Evolutionary conservation across 1,284 basidiomycete genomes (phyloP).

Genomic region (Ganoderma lucidum): DNA sequence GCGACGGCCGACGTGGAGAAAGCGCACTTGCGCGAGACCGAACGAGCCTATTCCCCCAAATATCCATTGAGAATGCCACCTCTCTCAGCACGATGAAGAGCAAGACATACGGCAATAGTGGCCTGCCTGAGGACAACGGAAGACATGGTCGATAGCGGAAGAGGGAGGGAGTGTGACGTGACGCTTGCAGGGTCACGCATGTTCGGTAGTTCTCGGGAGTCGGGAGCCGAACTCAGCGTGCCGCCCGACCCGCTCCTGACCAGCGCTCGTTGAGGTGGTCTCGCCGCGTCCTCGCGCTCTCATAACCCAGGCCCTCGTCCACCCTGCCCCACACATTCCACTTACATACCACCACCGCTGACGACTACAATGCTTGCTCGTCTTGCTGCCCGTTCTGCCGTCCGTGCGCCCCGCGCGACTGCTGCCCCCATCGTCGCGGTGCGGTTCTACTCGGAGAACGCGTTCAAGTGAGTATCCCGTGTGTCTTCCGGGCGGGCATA

Average conservation of each 20-base stretch:
- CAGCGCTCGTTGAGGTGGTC: constrained; percentile 7
- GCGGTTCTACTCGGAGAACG: constrained; percentile 44
- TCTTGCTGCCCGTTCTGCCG: constrained; percentile 49
- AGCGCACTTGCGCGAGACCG: constrained; percentile 51
- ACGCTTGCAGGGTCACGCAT: constrained; percentile 30
- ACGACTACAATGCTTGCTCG: constrained; percentile 54
- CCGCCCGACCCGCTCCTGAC: constrained; percentile 19
- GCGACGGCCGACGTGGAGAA: constrained; percentile 72
- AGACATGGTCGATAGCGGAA: constrained; percentile 60
- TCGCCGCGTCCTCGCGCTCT: constrained; percentile 5
- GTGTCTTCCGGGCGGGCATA: constrained; percentile 36
- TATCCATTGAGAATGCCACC: constrained; percentile 22
- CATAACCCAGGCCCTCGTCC: not conserved
- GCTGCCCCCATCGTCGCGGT: constrained; percentile 41
- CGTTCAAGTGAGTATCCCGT: constrained; percentile 58
- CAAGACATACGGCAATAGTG: constrained; percentile 52
- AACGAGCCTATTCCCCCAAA: constrained; percentile 50
- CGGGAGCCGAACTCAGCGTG: not conserved
- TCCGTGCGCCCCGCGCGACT: constrained; percentile 49
- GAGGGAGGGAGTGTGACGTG: constrained; percentile 44
- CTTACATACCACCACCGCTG: constrained; percentile 9
- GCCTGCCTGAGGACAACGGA: constrained; percentile 65
- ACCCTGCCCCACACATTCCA: not conserved
- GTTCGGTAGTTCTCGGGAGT: constrained; percentile 33
- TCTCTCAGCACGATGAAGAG: not conserved